phyloP scores from a whole-genome alignment of 495 filamentous ascomycete species.

The Clohesyomyces aquaticus region DNA sequence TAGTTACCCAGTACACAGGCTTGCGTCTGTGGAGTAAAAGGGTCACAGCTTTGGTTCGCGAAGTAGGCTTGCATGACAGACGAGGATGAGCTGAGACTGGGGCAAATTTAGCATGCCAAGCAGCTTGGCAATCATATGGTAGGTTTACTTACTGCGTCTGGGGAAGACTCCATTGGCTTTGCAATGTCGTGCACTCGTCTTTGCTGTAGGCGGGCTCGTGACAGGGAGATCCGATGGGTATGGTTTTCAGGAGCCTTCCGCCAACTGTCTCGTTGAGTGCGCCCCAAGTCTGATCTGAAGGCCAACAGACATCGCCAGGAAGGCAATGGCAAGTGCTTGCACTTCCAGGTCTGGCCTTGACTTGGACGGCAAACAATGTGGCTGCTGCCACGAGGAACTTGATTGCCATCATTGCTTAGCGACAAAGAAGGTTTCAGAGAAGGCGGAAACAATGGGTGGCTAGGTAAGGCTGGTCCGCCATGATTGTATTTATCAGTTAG shows the following conservation, averaged over 20 bases:
- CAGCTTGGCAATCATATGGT: conserved; percentile 23
- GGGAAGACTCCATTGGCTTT: conserved; percentile 1
- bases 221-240: not conserved
- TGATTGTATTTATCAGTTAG: not conserved
- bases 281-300: not conserved
- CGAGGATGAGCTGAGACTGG: conserved; percentile 24
- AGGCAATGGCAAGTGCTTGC: not conserved
- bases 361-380: not conserved
- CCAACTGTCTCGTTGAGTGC: conserved; percentile 8
- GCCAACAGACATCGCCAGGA: conserved; percentile 8
- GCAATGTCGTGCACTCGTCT: not conserved
- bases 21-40: conserved; percentile 53
- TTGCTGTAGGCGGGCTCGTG: conserved; percentile 1
- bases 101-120: not conserved
- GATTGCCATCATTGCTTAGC: not conserved
- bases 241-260: conserved; percentile 3
- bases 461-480: not conserved
- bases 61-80: conserved; percentile 54
- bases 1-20: conserved; percentile 63
- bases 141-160: conserved; percentile 2
- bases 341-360: not conserved
- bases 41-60: conserved; percentile 59
- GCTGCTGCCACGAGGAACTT: not conserved
- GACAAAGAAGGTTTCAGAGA: not conserved
- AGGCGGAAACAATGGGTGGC: not conserved